Evolutionary conservation across 2,329 filamentous ascomycete species (phyloP), one percentile per base, ranked within the genome.

Genomic region (Monosporascus sp.): DNA sequence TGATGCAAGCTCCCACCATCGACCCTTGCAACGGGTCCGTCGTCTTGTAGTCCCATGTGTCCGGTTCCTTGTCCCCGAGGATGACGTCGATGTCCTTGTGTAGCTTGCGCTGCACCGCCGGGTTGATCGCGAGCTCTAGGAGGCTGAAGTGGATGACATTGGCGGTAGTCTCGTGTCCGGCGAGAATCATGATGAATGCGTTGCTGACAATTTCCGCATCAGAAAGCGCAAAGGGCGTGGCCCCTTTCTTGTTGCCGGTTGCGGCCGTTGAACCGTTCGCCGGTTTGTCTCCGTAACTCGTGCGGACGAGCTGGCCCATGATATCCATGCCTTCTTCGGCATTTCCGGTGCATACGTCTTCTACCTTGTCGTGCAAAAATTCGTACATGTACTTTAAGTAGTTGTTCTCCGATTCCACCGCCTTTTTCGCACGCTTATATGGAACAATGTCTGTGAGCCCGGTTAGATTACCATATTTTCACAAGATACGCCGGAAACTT

Each of bases 101-200:
- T 3, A 93, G 70, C 7, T 75, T 75, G 24, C 80, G 78, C 64
- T 94, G 89, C 1, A 79, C 79, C 1, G 74, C 69, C 6, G 82
- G 82, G 61, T 86, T 79, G 61, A 83, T 79, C 16, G 88, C 89
- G 6, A 93, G 78, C 60, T 84, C 78, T 37, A 90, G 66, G 4
- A 91, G 70, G 2, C 84, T 78, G 65, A 89, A 91, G 70, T 92
- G 86, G 40, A 91, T 75, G 4, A 82, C 80, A 68, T 89, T 90
- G 48, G 88, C 88, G 2, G 88, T 88, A 1, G 89, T 92, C 69
- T 94, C 89, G 69, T 94, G 88, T 14, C 89, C 89, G 0, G 89
- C 89, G 1, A 92, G 75, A 55, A 82, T 76, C 70, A 85, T 82
- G 61, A 86, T 74, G 57, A 86, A 87, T 20, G 87, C 83, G 64